A percentile compares a stretch with the other conserved stretches of the same genome.
These are phyloP conservation scores for Metschnikowia drakensbergensis DNA, from an alignment of 805 yeast genomes.

Conservation along the genomic window DNA sequence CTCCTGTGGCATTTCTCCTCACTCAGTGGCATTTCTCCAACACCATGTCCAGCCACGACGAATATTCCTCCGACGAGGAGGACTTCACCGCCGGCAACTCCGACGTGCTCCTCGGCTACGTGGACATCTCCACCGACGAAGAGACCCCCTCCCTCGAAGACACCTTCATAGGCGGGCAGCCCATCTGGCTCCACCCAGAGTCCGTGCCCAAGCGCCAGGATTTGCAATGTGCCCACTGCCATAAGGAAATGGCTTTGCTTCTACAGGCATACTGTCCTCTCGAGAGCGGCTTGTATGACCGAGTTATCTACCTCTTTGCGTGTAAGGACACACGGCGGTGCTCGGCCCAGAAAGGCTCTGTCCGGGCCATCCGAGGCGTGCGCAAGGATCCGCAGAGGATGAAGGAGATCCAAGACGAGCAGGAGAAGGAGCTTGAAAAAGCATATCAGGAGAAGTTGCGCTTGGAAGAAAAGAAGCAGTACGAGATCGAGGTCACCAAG, in stretches of 20 bases:
- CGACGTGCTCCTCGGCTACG: slow-evolving; percentile 55
- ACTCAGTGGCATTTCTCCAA: not conserved
- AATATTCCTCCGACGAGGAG: slow-evolving; percentile 54
- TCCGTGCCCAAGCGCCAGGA: slow-evolving; percentile 54
- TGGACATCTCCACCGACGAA: slow-evolving; percentile 53
- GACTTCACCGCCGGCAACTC: slow-evolving; percentile 31
- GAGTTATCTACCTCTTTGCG: slow-evolving; percentile 75
- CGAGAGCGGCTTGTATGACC: slow-evolving; percentile 66
- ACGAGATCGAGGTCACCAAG: slow-evolving; percentile 39
- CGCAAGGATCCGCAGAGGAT: slow-evolving; percentile 53
- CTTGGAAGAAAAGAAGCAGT: slow-evolving; percentile 42
- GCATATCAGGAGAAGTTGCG: slow-evolving; percentile 39
- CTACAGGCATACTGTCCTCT: slow-evolving; percentile 81
- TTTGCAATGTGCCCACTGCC: slow-evolving; percentile 65
- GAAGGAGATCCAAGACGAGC: slow-evolving; percentile 35
- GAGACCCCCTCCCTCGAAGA: slow-evolving; percentile 47
- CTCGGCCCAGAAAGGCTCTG: slow-evolving; percentile 62
- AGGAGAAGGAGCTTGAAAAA: slow-evolving; percentile 25
- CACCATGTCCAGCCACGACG: slow-evolving; percentile 40
- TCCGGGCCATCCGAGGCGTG: slow-evolving; percentile 76
- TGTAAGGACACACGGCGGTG: slow-evolving; percentile 60
- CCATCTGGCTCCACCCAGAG: slow-evolving; percentile 60
- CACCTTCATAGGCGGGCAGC: slow-evolving; percentile 75
- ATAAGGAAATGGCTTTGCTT: slow-evolving; percentile 56
- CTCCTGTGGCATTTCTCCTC: not conserved